Base-by-base conservation (phyloP, 2,329 filamentous ascomycete species). In the Pseudogymnoascus sp. region DNA sequence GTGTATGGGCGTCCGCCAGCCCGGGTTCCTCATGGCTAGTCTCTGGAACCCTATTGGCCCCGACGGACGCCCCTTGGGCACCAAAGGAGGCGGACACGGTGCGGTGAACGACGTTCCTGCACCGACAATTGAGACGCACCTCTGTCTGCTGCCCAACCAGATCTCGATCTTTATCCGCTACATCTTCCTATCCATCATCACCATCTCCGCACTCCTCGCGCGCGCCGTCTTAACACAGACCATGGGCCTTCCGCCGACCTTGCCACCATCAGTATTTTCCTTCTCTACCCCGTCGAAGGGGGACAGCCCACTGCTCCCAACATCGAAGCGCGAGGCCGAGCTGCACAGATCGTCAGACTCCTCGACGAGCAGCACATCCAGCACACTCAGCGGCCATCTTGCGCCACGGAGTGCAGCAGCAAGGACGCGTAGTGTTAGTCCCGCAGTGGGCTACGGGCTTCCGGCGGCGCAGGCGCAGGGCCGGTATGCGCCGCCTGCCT, bases 1-100 rank as follows among this genome's bases (percentile, higher is more conserved):
- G 91, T 92, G 91, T 16, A 97, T 97, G 95, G 93, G 95, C 7
- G 90, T 99, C 1, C 84, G 90, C 0, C 87, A 84, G 5, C 95
- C 95, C 0, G 95, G 92, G 0, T 95, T 99, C 68, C 79, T 95
- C 66, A 86, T 97, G 77, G 84, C 92, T 42, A 96, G 91, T 73
- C 79, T 99, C 63, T 97, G 91, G 84, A 97, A 99, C 72, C 95
- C 95, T 0, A 82, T 97, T 62, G 89, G 93, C 69, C 78, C 77
- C 61, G 74, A 77, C 56, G 85, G 80, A 60, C 77, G 78, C 18
- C 77, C 83, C 1, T 68, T 84, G 0, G 66, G 69, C 18, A 68
- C 66, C 5, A 63, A 64, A 56, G 65, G 62, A 16, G 65, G 71
- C 14, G 70, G 72, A 59, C 62, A 72, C 65, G 66, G 71, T 3